A percentile compares a stretch with the other conserved stretches of the same genome.
phyloP scores from a whole-genome alignment of 139 green algal species.

The Diplosphaera chodatii region DNA sequence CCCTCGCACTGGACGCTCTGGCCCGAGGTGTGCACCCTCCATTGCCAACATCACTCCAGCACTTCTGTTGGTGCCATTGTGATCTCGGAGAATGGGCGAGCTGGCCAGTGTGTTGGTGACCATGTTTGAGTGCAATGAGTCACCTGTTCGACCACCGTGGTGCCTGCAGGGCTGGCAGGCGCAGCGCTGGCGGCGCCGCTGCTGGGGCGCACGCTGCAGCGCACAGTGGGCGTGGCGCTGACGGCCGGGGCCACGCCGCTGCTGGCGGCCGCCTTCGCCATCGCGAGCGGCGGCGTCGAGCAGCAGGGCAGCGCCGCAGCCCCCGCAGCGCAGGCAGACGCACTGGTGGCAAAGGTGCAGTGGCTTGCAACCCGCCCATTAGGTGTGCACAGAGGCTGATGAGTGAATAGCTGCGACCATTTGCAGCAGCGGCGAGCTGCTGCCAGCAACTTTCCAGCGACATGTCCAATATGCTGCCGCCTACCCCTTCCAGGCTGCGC shows the following conservation, averaged over 20 bases:
- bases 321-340: not conserved
- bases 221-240: not conserved
- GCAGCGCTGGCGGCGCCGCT: not conserved
- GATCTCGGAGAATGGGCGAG: too few relatives aligned
- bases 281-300: not conserved
- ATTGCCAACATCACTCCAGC: too few relatives aligned
- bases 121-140: too few relatives aligned
- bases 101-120: too few relatives aligned
- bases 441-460: not conserved
- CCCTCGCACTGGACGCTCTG: not conserved
- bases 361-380: too few relatives aligned
- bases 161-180: not conserved
- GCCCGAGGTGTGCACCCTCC: not conserved
- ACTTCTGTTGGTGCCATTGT: too few relatives aligned
- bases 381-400: too few relatives aligned
- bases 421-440: too few relatives aligned
- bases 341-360: slow-evolving; percentile 4
- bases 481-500: not conserved
- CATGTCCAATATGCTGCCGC: too few relatives aligned
- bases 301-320: not conserved
- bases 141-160: too few relatives aligned
- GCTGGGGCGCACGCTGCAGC: slow-evolving; percentile 1
- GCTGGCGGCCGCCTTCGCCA: not conserved
- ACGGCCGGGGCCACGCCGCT: not conserved
- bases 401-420: too few relatives aligned